Evolutionary conservation across 2,329 filamentous ascomycete species (phyloP).

Genomic region (Fusarium cicatricum): DNA sequence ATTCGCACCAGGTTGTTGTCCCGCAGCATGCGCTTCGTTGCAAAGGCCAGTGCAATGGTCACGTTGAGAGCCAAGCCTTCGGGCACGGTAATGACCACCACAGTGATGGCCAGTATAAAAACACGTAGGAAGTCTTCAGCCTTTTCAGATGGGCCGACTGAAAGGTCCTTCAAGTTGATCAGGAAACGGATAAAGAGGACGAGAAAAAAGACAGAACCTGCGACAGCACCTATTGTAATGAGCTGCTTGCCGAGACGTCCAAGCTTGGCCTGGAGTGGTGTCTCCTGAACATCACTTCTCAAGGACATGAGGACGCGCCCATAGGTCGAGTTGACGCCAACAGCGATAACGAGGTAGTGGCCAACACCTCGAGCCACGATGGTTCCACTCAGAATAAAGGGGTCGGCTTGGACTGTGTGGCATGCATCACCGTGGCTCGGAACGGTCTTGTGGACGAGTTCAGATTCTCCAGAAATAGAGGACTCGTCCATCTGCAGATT

Average conservation of each 20-base stretch:
- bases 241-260: conserved; percentile 82
- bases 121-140: conserved; percentile 66
- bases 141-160: conserved; percentile 55
- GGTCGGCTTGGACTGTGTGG: conserved; percentile 65
- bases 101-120: conserved; percentile 65
- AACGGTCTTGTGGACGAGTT: conserved; percentile 71
- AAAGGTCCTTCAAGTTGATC: conserved; percentile 45
- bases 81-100: conserved; percentile 67
- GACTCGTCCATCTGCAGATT: conserved; percentile 74
- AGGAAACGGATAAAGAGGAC: conserved; percentile 53
- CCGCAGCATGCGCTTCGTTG: conserved; percentile 68
- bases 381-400: conserved; percentile 82
- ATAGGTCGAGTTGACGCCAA: conserved; percentile 76
- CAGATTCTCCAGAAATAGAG: conserved; percentile 79
- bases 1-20: conserved; percentile 70
- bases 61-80: conserved; percentile 69
- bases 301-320: conserved; percentile 83
- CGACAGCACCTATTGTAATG: conserved; percentile 51
- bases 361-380: conserved; percentile 81
- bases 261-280: conserved; percentile 79
- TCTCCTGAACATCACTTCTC: conserved; percentile 78
- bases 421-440: conserved; percentile 67
- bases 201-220: conserved; percentile 53
- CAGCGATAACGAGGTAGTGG: conserved; percentile 77
- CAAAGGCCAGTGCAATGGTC: conserved; percentile 68